Evolutionary conservation across 306 rosid species (phyloP), one percentile per base, ranked within the genome.

Genomic region (Astragalus membranaceus): DNA sequence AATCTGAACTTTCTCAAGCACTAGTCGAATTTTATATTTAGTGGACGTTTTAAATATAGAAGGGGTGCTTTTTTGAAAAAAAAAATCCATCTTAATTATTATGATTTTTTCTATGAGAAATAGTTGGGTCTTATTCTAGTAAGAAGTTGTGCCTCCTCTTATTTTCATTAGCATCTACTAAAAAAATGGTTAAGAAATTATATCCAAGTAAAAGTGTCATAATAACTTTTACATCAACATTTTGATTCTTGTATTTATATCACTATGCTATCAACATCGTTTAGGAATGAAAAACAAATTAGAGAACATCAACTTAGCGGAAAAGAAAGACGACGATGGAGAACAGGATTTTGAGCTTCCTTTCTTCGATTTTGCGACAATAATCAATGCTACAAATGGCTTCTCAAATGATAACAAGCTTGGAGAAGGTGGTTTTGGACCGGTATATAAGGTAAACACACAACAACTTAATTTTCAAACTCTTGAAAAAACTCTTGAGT

Each of bases 401-500:
- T 78, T 78, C 70, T 64, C 82, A 9, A 6, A 49, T 0, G 33
- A 51, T 44, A 64, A 78, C 13, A 78, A 78, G 13, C 74, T 72
- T 48, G 82, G 82, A 64, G 57, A 78, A 78, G 82, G 82, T 64
- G 82, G 82, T 48, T 78, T 78, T 49, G 82, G 82, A 2, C 33
- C 61, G 0, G 75, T 70, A 30, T 70, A 70, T 30, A 70, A 70
- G 75, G 75, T 70, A 70, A 10, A 55, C 3, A 37, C 12, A 7
- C 20, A 41, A 55, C 10, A 13, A 29, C 16, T 36, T 4, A 0
- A 0, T 41, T n/a, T n/a, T n/a, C n/a, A n/a, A n/a, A n/a, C n/a
- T n/a, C n/a, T n/a, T n/a, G 12, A 5, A 2, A 10, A 58, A 43
- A 55, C 4, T 1, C 3, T 8, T 64, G 14, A 49, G 2, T 32